Evolutionary conservation across 163 green algal genomes (phyloP).

Genomic region (Chlorella variabilis): DNA sequence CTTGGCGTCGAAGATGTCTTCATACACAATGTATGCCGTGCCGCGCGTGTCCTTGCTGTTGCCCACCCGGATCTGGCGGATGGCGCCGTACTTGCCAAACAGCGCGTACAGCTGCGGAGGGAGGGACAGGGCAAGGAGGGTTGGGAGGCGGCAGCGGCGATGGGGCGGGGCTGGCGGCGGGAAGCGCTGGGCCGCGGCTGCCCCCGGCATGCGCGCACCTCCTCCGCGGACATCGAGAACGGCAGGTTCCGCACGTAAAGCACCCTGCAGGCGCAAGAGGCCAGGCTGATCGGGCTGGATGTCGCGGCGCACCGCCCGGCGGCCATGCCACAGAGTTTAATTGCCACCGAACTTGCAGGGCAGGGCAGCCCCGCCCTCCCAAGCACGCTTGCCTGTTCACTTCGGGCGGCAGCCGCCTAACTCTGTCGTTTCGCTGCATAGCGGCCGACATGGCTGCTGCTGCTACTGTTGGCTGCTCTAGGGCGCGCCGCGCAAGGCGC

Average conservation of each 20-base stretch:
- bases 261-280: conserved; percentile 61
- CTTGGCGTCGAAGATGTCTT: conserved; percentile 98
- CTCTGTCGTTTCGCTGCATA: conserved; percentile 10
- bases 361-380: not conserved
- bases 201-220: conserved; percentile 47
- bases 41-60: conserved; percentile 92
- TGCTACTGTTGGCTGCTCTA: too few relatives aligned
- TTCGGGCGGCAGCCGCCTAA: conserved; percentile 83
- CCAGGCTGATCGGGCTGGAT: not conserved
- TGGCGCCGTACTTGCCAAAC: conserved; percentile 93
- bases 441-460: conserved; percentile 12
- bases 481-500: too few relatives aligned
- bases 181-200: not conserved
- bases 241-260: conserved; percentile 96
- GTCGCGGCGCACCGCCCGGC: not conserved
- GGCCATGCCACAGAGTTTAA: too few relatives aligned
- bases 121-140: not conserved
- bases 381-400: conserved; percentile 81
- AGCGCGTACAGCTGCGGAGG: conserved; percentile 87
- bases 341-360: not conserved
- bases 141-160: too few relatives aligned
- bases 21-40: conserved; percentile 97
- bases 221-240: conserved; percentile 96
- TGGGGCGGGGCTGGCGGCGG: not conserved
- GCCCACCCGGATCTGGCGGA: conserved; percentile 90